Evolutionary conservation across 2,329 filamentous ascomycete species (phyloP).

Genomic region (Colletotrichum sp.): DNA sequence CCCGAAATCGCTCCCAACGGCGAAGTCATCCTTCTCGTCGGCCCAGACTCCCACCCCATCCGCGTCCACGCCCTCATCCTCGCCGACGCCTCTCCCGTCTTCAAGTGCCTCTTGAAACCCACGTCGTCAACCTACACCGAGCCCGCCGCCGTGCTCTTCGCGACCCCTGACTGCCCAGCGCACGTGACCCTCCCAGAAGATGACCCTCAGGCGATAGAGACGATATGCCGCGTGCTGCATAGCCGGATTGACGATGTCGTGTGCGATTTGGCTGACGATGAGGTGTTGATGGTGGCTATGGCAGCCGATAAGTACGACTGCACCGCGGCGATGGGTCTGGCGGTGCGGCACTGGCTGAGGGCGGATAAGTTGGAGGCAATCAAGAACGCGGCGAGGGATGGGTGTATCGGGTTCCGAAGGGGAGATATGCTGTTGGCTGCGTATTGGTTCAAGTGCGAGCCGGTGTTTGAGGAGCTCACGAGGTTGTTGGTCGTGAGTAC

Average conservation of each 20-base stretch:
- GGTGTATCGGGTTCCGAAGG: neutral
- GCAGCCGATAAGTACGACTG: constrained; percentile 6
- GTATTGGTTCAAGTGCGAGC: neutral
- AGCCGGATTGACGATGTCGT: neutral
- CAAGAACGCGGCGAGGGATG: neutral
- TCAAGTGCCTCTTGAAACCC: neutral
- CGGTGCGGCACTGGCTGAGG: neutral
- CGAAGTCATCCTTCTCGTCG: constrained; percentile 1
- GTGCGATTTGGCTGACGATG: neutral
- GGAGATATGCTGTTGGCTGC: neutral
- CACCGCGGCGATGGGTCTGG: neutral
- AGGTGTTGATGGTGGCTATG: neutral
- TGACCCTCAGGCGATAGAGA: neutral
- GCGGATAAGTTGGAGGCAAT: neutral
- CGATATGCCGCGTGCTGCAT: neutral
- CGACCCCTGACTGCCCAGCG: neutral
- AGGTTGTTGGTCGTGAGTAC: neutral
- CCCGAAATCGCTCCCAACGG: neutral
- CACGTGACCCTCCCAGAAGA: neutral
- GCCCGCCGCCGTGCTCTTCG: neutral
- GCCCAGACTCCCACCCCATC: neutral
- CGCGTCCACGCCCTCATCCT: neutral
- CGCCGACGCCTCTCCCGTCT: neutral
- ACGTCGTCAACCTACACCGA: neutral
- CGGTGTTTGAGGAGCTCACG: neutral